These are phyloP conservation scores for Yamadazyma spencermartinsiae DNA, from an alignment of 1,139 yeast species.

Conservation along the genomic window DNA sequence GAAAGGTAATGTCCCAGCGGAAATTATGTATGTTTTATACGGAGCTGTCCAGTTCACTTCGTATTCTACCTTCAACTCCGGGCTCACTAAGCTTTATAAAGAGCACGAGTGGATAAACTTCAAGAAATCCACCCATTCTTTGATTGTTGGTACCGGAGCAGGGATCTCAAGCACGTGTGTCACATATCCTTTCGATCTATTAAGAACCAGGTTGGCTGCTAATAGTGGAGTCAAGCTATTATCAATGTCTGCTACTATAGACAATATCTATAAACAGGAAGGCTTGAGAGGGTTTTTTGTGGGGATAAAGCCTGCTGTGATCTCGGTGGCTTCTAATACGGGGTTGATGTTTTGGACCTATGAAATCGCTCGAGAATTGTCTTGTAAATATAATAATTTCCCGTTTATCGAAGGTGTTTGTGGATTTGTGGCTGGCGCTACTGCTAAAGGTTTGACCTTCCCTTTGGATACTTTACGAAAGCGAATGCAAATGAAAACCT, in stretches of 20 bases:
- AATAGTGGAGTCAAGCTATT: constrained; percentile 43
- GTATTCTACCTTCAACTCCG: constrained; percentile 55
- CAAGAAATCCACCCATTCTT: constrained; percentile 46
- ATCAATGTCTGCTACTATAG: constrained; percentile 46
- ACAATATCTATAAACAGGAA: constrained; percentile 43
- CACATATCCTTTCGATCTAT: constrained; percentile 86
- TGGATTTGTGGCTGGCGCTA: constrained; percentile 75
- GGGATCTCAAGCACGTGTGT: constrained; percentile 71
- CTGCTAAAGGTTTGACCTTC: constrained; percentile 72
- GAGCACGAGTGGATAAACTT: constrained; percentile 22
- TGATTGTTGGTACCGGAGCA: constrained; percentile 72
- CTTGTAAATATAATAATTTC: constrained; percentile 24
- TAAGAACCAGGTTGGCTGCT: constrained; percentile 81
- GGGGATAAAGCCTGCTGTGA: constrained; percentile 64
- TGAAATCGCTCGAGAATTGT: constrained; percentile 43
- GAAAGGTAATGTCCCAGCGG: constrained; percentile 97
- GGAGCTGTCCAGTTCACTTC: constrained; percentile 85
- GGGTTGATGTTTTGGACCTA: constrained; percentile 73
- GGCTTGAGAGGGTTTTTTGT: constrained; percentile 61
- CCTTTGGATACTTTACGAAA: constrained; percentile 86
- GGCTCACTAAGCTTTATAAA: constrained; percentile 33
- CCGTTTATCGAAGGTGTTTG: constrained; percentile 63
- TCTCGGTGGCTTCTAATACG: constrained; percentile 64
- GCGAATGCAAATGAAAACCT: constrained; percentile 59
- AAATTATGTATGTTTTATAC: constrained; percentile 75